Base-by-base conservation (phyloP, 495 filamentous ascomycete genomes). In the Hypoxylon subgilvum region DNA sequence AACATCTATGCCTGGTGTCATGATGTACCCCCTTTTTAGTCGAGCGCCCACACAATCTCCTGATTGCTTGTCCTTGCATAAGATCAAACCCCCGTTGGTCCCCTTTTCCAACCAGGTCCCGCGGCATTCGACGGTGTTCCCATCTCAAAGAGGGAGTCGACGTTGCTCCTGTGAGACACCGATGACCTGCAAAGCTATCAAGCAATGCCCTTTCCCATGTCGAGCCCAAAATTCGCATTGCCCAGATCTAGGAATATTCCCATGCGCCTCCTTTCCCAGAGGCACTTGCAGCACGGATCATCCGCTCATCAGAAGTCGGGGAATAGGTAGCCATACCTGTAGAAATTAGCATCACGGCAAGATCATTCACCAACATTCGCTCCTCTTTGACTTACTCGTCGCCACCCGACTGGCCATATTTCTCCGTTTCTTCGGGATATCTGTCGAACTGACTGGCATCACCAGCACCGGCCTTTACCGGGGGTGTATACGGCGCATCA, bases 391-490 rank as follows among this genome's bases (percentile, higher is more conserved):
- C 92, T 71, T 83, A 96, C 92, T 87, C 80, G 75, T 97, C 92
- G 46, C 86, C 79, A 14, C 91, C 90, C 21, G 74, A 74, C 44
- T 81, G 74, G 38, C 92, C 92, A 68, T 98, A 98, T 62, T 85
- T 82, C 73, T 98, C 94, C 41, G 89, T 89, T 70, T 98, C 94
- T 76, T 98, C 94, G 2, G 94, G 91, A 75, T 98, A 98, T 69
- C 89, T 90, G 74, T 98, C 94, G 65, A 97, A 98, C 74, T 96
- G 91, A 74, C 92, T 97, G 25, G 94, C 88, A 78, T 98, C 94
- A 47, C 94, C 94, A 25, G 91, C 86, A 42, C 94, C 94, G 19
- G 90, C 91, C 65, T 89, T 86, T 21, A 98, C 92, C 0, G 94
- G 94, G n/a, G 94, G 94, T 36, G 96, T 92, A 70, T 98, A 98